These are phyloP conservation scores for Tricholoma bakamatsutake DNA, from an alignment of 768 basidiomycete genomes.

Conservation along the genomic window DNA sequence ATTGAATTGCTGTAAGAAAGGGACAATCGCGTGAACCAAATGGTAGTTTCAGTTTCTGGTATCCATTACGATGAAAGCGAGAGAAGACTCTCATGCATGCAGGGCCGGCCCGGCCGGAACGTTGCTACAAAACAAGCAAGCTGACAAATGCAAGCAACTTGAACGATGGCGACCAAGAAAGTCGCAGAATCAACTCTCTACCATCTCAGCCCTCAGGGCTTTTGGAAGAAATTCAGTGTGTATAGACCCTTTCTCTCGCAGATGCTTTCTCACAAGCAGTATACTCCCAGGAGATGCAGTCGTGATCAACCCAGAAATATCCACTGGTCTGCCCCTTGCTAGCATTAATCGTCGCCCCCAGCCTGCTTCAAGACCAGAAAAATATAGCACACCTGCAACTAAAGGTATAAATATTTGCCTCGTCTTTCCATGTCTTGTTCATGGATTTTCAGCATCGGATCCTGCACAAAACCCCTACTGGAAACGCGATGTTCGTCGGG, in stretches of 20 bases:
- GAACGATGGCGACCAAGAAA: conserved; percentile 68
- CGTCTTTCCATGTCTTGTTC: not conserved
- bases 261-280: conserved; percentile 2
- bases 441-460: conserved; percentile 60
- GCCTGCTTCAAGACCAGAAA: conserved; percentile 84
- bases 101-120: too few species aligned
- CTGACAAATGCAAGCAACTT: conserved; percentile 9
- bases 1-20: not conserved
- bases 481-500: conserved; percentile 91
- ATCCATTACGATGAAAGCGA: conserved; percentile 5
- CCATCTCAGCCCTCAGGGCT: conserved; percentile 83
- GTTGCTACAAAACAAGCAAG: not conserved
- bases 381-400: conserved; percentile 82
- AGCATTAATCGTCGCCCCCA: conserved; percentile 73
- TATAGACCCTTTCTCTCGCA: not conserved
- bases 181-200: conserved; percentile 86
- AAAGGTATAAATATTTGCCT: conserved; percentile 48
- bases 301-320: conserved; percentile 87
- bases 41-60: not conserved
- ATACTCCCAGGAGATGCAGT: conserved; percentile 63
- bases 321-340: conserved; percentile 79
- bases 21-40: not conserved
- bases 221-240: conserved; percentile 95
- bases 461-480: conserved; percentile 89
- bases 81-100: too few species aligned